Conservation (phyloP, 2,329 filamentous ascomycete genomes). For the Massarina eburnea region DNA sequence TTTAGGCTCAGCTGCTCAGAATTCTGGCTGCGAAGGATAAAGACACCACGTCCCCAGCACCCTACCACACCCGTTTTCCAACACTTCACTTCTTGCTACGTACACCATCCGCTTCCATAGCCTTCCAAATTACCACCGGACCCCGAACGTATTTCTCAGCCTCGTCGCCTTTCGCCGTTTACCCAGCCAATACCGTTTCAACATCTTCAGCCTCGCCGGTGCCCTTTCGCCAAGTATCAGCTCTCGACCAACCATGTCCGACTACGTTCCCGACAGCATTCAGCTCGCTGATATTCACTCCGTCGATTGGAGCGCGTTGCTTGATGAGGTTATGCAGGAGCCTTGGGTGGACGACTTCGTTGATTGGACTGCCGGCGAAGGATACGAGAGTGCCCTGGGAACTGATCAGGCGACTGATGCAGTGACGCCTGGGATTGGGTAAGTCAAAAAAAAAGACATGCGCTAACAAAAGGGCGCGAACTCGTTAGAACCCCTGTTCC, state of each 20-base stretch:
- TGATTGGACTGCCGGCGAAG: slow-evolving; percentile 2
- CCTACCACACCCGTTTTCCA: background rate
- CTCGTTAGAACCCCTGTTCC: too few relatives aligned
- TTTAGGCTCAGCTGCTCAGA: background rate
- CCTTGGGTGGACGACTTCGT: slow-evolving; percentile 5
- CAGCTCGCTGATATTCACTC: slow-evolving; percentile 1
- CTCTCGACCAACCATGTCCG: slow-evolving; percentile 16
- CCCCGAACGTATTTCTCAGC: too few relatives aligned
- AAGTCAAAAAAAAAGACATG: slow-evolving; percentile 23
- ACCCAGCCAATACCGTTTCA: background rate
- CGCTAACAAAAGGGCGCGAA: slow-evolving; percentile 21
- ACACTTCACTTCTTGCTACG: too few relatives aligned
- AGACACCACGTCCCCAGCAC: background rate
- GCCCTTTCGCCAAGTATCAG: background rate
- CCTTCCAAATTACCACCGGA: too few relatives aligned
- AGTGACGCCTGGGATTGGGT: slow-evolving; percentile 12
- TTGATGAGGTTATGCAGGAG: slow-evolving; percentile 10
- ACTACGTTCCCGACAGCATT: slow-evolving; percentile 13
- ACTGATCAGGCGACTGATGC: slow-evolving; percentile 1
- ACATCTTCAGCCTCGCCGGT: background rate
- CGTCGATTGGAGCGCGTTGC: slow-evolving; percentile 3
- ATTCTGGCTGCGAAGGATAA: background rate
- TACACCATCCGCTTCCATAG: too few relatives aligned
- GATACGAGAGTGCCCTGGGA: background rate
- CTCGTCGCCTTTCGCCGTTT: background rate